A percentile compares a stretch with the other conserved stretches of the same genome.
Evolutionary conservation across 192 early-diverging fungal species (phyloP).

Genomic region (Umbelopsis vinacea): DNA sequence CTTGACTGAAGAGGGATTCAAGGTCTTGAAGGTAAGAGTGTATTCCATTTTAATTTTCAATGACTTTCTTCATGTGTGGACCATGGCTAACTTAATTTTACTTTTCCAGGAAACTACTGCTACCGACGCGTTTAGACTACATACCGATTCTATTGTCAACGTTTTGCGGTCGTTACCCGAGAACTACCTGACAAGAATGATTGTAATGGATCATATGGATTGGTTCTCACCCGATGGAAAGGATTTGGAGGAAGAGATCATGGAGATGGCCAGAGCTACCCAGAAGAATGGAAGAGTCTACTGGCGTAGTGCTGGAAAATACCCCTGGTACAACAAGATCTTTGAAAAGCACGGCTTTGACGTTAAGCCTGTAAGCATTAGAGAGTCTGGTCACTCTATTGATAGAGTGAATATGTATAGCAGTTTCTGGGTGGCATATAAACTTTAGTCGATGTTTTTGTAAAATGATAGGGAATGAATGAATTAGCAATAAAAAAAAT

Average conservation of each 20-base stretch:
- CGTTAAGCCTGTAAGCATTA: constrained; percentile 70
- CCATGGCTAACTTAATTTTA: neutral
- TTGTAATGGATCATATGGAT: constrained; percentile 91
- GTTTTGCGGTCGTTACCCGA: constrained; percentile 61
- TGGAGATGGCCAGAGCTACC: constrained; percentile 62
- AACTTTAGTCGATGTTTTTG: neutral
- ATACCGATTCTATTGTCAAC: constrained; percentile 81
- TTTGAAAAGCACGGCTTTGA: constrained; percentile 75
- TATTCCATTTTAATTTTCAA: constrained; percentile 13
- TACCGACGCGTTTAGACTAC: constrained; percentile 71
- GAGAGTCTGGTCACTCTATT: constrained; percentile 64
- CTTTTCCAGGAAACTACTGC: constrained; percentile 23
- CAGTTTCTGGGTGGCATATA: constrained; percentile 64
- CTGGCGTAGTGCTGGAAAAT: constrained; percentile 81
- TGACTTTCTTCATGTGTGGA: neutral
- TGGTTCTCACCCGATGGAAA: constrained; percentile 63
- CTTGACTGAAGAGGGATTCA: constrained; percentile 72
- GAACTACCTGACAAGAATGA: constrained; percentile 73
- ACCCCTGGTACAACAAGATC: constrained; percentile 80
- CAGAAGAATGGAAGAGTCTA: constrained; percentile 70
- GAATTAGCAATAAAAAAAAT: neutral
- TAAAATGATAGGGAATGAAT: neutral
- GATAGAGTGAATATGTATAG: constrained; percentile 91
- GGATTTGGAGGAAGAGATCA: constrained; percentile 71
- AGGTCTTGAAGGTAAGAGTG: constrained; percentile 49